phyloP scores from a whole-genome alignment of 1,284 basidiomycete species.

The Irpex lacteus region DNA sequence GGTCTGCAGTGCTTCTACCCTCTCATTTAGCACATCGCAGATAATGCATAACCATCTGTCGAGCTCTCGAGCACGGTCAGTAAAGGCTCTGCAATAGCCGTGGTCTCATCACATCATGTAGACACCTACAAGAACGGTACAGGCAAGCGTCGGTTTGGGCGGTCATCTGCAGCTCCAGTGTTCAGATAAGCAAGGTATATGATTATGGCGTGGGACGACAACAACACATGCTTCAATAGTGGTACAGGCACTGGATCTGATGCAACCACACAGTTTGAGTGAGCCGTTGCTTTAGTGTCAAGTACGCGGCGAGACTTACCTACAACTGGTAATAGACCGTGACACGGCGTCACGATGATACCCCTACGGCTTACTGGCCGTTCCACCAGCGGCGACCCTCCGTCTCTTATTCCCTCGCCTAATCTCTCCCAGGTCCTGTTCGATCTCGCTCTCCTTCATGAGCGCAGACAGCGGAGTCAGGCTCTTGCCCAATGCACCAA shows the following conservation, averaged over 20 bases:
- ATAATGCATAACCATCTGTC: no score
- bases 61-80: no score
- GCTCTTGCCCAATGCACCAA: slow-evolving; percentile 69
- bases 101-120: no score
- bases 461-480: slow-evolving; percentile 42
- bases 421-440: slow-evolving; percentile 72
- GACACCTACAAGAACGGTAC: no score
- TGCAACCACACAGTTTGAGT: no score
- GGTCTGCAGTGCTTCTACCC: neutral
- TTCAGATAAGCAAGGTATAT: no score
- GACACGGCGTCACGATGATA: neutral
- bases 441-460: slow-evolving; percentile 66
- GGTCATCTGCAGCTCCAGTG: no score
- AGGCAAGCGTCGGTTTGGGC: no score
- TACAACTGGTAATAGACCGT: neutral
- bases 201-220: no score
- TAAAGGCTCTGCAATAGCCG: no score
- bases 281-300: no score
- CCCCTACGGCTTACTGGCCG: neutral
- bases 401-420: slow-evolving; percentile 68
- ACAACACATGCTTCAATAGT: neutral
- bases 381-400: slow-evolving; percentile 43
- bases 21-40: neutral
- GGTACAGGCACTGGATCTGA: neutral
- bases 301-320: no score